Evolutionary conservation across 163 green algal genomes (phyloP).

Genomic region (Chlamydomonas reinhardtii): DNA sequence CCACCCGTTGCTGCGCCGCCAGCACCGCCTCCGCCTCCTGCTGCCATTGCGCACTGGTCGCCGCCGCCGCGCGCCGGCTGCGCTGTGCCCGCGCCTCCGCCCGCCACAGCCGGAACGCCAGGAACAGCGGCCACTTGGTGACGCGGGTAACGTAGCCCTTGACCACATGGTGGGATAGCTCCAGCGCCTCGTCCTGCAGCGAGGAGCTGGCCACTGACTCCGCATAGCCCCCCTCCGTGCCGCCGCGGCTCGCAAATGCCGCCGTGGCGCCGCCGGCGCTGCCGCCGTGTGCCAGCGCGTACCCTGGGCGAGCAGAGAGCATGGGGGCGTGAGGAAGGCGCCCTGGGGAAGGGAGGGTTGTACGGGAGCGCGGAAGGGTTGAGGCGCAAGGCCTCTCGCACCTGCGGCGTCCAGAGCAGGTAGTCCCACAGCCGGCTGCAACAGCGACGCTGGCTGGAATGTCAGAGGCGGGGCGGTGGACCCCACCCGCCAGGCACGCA

Average conservation of each 20-base stretch:
- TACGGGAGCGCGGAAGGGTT: too few species aligned
- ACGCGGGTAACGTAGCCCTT: conserved; percentile 40
- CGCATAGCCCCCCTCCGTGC: background rate
- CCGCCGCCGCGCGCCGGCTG: background rate
- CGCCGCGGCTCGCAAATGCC: too few species aligned
- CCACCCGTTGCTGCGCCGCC: conserved; percentile 9
- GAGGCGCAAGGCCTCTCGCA: too few species aligned
- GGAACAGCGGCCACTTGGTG: conserved; percentile 28
- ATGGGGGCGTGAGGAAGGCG: too few species aligned
- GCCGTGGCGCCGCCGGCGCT: background rate
- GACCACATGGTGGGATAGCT: conserved; percentile 50
- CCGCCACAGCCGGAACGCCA: conserved; percentile 44
- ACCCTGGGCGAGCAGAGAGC: background rate
- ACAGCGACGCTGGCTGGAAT: background rate
- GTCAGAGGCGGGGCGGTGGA: background rate
- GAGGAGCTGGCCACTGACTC: background rate
- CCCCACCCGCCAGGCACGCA: conserved; percentile 28
- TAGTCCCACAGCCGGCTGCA: background rate
- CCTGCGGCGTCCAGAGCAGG: too few species aligned
- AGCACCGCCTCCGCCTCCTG: conserved; percentile 4
- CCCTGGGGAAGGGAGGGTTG: too few species aligned
- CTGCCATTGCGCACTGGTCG: background rate
- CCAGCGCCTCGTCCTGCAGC: conserved; percentile 46
- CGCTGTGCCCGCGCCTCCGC: background rate
- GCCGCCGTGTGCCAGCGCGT: too few species aligned